These are phyloP conservation scores for Claviceps arundinis DNA, from an alignment of 2,329 filamentous ascomycete species.

Conservation along the genomic window DNA sequence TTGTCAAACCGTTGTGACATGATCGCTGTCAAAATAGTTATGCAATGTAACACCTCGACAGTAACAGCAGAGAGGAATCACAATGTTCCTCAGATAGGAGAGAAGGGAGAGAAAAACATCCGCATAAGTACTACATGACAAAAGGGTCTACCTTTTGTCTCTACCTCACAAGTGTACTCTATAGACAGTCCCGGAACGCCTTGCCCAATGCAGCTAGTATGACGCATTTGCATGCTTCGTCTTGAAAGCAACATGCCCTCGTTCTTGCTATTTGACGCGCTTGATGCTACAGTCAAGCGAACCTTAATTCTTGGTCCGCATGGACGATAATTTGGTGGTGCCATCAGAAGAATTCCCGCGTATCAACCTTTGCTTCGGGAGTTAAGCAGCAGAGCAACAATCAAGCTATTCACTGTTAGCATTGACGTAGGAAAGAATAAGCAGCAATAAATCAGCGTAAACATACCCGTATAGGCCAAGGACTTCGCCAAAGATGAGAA, in stretches of 20 bases:
- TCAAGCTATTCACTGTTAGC: slow-evolving; percentile 45
- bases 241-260: not conserved
- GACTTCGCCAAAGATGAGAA: slow-evolving; percentile 97
- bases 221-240: slow-evolving; percentile 4
- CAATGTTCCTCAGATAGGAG: too few species aligned
- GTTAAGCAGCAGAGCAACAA: slow-evolving; percentile 87
- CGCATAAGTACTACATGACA: not conserved
- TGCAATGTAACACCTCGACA: too few species aligned
- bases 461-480: slow-evolving; percentile 88
- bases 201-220: slow-evolving; percentile 22
- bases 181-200: slow-evolving; percentile 25
- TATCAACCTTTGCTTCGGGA: slow-evolving; percentile 59
- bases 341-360: not conserved
- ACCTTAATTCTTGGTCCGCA: not conserved
- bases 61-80: too few species aligned
- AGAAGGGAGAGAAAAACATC: not conserved
- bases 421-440: not conserved
- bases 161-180: slow-evolving; percentile 16
- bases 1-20: too few species aligned
- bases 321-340: not conserved
- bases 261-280: not conserved
- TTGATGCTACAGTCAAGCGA: not conserved
- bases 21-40: too few species aligned
- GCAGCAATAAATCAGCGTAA: not conserved
- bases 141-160: not conserved